A percentile compares a stretch with the other conserved stretches of the same genome.
Conservation (phyloP, 306 rosid species). For the Vicia villosa region DNA sequence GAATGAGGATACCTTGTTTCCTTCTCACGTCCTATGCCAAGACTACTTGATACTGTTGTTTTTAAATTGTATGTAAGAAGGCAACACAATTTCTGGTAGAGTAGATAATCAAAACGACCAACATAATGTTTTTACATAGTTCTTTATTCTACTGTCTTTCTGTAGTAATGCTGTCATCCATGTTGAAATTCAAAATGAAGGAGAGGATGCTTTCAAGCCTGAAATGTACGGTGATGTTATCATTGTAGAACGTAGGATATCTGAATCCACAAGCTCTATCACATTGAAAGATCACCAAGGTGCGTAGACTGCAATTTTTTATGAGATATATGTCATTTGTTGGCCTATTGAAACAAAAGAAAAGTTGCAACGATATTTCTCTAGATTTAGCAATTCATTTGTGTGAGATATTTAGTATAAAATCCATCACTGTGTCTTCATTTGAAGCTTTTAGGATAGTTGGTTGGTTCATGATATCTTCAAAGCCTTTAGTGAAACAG, state of each 20-base stretch:
- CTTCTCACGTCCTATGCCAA: neutral
- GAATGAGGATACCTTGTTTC: constrained; percentile 15
- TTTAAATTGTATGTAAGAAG: neutral
- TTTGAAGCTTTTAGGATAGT: constrained; percentile 1
- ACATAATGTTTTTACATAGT: constrained; percentile 1
- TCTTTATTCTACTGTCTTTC: constrained; percentile 35
- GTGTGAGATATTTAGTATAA: constrained; percentile 7
- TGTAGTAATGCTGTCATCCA: constrained; percentile 73
- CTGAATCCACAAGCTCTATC: constrained; percentile 58
- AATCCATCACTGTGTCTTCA: neutral
- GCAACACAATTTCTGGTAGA: neutral
- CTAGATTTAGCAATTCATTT: neutral
- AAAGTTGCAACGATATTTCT: neutral
- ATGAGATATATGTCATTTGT: constrained; percentile 9
- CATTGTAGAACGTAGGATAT: constrained; percentile 72
- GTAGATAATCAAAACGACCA: neutral
- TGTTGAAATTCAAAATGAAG: constrained; percentile 77
- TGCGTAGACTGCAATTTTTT: constrained; percentile 30
- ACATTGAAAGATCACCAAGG: constrained; percentile 78
- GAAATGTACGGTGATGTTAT: constrained; percentile 67
- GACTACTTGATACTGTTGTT: neutral
- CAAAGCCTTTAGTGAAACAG: neutral
- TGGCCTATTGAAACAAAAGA: constrained; percentile 1
- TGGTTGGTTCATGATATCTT: neutral
- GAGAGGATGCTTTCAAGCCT: constrained; percentile 92